Evolutionary conservation across 2,329 filamentous ascomycete genomes (phyloP).

Genomic region (Neofusicoccum kwambonambiense): DNA sequence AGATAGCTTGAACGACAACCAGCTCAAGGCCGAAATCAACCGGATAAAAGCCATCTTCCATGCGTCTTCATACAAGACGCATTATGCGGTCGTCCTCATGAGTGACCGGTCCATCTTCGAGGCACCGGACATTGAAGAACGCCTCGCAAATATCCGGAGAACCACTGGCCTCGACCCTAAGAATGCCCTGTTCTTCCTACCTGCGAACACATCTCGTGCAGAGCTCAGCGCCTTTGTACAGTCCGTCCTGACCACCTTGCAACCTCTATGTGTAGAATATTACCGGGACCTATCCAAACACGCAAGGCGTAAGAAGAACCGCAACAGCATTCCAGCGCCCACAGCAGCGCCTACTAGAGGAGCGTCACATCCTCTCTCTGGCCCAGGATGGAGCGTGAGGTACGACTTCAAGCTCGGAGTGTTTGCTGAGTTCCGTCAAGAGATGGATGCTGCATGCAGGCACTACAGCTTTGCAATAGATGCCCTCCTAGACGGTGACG

Average conservation of each 20-base stretch:
- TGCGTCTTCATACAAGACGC: constrained; percentile 72
- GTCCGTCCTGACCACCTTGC: constrained; percentile 69
- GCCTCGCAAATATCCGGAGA: constrained; percentile 74
- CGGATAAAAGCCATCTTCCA: constrained; percentile 68
- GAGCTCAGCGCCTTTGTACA: constrained; percentile 74
- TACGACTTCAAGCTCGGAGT: constrained; percentile 93
- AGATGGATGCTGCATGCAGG: constrained; percentile 82
- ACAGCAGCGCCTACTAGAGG: constrained; percentile 79
- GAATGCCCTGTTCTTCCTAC: constrained; percentile 76
- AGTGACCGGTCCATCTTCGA: constrained; percentile 64
- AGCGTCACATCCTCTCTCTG: constrained; percentile 80
- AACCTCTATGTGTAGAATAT: constrained; percentile 78
- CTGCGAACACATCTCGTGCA: constrained; percentile 66
- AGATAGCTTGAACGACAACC: constrained; percentile 78
- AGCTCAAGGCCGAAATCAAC: constrained; percentile 84
- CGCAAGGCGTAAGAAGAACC: constrained; percentile 79
- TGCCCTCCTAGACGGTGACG: constrained; percentile 72
- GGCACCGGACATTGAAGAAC: constrained; percentile 66
- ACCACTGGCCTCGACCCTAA: constrained; percentile 80
- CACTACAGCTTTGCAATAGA: constrained; percentile 89
- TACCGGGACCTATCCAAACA: constrained; percentile 94
- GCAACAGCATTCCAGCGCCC: constrained; percentile 74
- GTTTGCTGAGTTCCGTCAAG: constrained; percentile 89
- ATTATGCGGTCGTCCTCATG: constrained; percentile 74
- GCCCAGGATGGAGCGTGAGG: constrained; percentile 85